Base-by-base conservation (phyloP, 1,284 basidiomycete species). In the Wolfiporia cocos region DNA sequence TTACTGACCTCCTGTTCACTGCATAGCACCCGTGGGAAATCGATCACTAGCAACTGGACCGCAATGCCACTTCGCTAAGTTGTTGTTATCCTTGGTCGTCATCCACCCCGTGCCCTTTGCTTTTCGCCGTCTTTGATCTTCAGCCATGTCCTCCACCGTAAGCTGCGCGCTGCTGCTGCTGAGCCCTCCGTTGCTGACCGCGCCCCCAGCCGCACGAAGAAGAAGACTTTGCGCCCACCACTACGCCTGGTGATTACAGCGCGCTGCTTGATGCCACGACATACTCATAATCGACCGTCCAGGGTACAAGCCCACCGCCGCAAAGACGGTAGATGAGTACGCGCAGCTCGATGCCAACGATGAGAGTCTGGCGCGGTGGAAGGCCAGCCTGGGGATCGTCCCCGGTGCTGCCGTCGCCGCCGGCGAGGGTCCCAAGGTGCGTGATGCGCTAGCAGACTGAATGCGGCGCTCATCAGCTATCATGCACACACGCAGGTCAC, bases 321-420 rank as follows among this genome's bases (percentile, higher is more conserved):
- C 69, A 17, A 89, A 85, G 66, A 69, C 69, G 34, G 65, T 78
- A 15, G 81, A 84, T 34, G 86, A 88, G 58, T 86, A 86, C 45
- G 78, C 78, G 12, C 66, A 81, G 34, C 75, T 93, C 41, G 91
- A 93, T 63, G 86, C 84, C 10, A 71, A 86, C 47, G 91, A 94
- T 61, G 89, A 92, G 63, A 89, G 85, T 62, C 69, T 89, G 57
- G 77, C 78, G 12, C 82, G 89, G 49, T 94, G 91, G 91, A 94
- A 94, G 62, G 89, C 87, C 19, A 92, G 84, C 48, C 73, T 95
- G 26, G 92, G 92, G 41, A 81, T 94, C 51, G 76, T 74, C 36
- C 73, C 82, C 18, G 80, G 74, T 39, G 70, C 55, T 14, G 37
- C 66, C 19, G 38, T 51, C 4, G 63, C 58, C 19, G 56, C 64